Conservation (phyloP, 345 rosid species). For the Gynandropsis gynandra region DNA sequence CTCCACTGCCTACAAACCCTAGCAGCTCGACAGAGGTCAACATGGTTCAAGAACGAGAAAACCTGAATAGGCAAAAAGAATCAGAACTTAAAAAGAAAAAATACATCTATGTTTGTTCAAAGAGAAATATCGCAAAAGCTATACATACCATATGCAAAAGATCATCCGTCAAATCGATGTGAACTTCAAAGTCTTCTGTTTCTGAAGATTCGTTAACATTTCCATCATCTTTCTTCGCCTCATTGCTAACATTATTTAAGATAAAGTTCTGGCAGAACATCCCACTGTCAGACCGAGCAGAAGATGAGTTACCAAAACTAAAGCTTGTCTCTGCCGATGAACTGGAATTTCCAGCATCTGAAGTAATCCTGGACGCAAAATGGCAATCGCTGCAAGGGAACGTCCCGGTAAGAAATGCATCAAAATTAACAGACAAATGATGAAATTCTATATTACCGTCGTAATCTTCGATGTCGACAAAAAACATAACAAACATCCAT, state of each 20-base stretch:
- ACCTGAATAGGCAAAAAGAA: constrained; percentile 40
- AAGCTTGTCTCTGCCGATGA: constrained; percentile 29
- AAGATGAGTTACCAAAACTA: constrained; percentile 30
- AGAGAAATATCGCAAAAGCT: background rate
- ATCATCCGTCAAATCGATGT: constrained; percentile 93
- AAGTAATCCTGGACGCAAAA: constrained; percentile 23
- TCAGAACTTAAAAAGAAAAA: background rate
- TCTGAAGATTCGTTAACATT: constrained; percentile 39
- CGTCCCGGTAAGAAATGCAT: constrained; percentile 11
- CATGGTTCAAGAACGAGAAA: constrained; percentile 75
- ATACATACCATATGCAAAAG: constrained; percentile 73
- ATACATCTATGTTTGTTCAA: background rate
- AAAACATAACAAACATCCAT: background rate
- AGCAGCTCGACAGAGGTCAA: constrained; percentile 77
- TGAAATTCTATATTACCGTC: background rate
- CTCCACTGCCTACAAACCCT: constrained; percentile 96
- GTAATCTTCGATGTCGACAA: too few relatives aligned
- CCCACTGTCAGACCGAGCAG: constrained; percentile 33
- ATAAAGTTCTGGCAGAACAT: constrained; percentile 49
- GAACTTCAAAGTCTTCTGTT: constrained; percentile 50
- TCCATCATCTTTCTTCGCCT: constrained; percentile 40
- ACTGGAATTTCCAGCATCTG: constrained; percentile 35
- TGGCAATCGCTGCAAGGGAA: constrained; percentile 34
- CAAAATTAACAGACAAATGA: constrained; percentile 1
- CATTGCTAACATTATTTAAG: constrained; percentile 48